These are phyloP conservation scores for Monilinia fructicola DNA, from an alignment of 2,329 filamentous ascomycete genomes.

Conservation along the genomic window DNA sequence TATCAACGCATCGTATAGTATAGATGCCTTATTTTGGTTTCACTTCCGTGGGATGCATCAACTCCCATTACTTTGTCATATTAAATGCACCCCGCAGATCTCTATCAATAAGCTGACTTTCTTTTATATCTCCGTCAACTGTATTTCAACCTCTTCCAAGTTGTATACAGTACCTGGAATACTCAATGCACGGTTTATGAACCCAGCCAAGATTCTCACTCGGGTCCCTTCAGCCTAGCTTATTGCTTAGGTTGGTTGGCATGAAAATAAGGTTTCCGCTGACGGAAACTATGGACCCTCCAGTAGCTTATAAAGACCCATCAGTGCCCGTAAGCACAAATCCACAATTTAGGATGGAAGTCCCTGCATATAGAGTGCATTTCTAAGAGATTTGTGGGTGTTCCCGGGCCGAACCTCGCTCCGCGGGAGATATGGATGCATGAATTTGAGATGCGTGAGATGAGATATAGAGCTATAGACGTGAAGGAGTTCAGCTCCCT, in stretches of 20 bases:
- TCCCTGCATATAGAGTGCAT: constrained; percentile 6
- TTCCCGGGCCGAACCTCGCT: background rate
- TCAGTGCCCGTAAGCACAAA: background rate
- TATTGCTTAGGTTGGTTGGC: constrained; percentile 15
- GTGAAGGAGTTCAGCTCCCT: background rate
- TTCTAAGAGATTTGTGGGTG: constrained; percentile 2
- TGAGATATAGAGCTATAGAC: background rate
- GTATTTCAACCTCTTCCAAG: background rate
- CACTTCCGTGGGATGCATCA: background rate
- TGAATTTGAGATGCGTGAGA: constrained; percentile 5
- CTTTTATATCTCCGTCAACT: background rate
- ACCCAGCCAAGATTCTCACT: background rate
- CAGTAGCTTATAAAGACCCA: constrained; percentile 1
- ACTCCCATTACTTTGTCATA: background rate
- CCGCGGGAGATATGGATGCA: background rate
- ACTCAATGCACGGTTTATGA: background rate
- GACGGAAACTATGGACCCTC: background rate
- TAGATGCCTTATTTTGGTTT: background rate
- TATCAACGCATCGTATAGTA: background rate
- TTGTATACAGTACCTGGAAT: background rate
- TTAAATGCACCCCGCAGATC: background rate
- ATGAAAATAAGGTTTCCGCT: constrained; percentile 5
- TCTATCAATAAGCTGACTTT: background rate
- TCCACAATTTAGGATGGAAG: background rate
- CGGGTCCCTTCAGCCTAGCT: constrained; percentile 14